Conservation (phyloP, 768 basidiomycete species). For the Leccinum incarnatum region DNA sequence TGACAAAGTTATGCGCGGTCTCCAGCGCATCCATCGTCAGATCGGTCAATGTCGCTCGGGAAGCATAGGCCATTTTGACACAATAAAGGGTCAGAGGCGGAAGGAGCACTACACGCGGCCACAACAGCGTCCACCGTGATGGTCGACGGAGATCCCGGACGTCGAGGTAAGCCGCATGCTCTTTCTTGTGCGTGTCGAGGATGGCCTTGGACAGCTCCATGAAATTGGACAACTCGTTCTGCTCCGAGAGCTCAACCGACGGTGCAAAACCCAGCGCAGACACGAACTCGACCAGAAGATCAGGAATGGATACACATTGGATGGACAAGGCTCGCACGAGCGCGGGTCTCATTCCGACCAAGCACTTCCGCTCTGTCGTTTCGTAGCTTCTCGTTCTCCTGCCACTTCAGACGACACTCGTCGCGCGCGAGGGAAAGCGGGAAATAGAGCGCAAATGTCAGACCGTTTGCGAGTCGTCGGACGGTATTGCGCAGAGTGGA, state of each 20-base stretch:
- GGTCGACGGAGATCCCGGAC: conserved; percentile 58
- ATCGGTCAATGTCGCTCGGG: conserved; percentile 55
- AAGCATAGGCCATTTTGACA: conserved; percentile 50
- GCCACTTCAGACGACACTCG: conserved; percentile 63
- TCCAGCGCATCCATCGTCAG: conserved; percentile 58
- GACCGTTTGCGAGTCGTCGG: conserved; percentile 13
- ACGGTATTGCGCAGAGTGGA: conserved; percentile 8
- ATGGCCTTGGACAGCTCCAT: conserved; percentile 17
- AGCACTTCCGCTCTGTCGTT: conserved; percentile 67
- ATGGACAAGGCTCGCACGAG: conserved; percentile 36
- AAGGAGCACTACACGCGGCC: conserved; percentile 79
- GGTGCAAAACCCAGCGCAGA: conserved; percentile 16
- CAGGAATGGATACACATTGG: conserved; percentile 4
- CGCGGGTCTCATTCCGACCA: conserved; percentile 52
- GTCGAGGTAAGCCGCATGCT: conserved; percentile 31
- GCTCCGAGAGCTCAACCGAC: conserved; percentile 12
- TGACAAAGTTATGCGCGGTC: conserved; percentile 70
- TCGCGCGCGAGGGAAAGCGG: conserved; percentile 64
- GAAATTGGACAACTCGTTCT: conserved; percentile 14
- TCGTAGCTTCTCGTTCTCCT: conserved; percentile 58
- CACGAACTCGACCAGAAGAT: conserved; percentile 24
- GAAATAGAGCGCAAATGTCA: conserved; percentile 27
- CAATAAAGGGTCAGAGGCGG: conserved; percentile 64
- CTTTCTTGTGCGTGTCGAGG: conserved; percentile 28
- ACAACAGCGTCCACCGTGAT: conserved; percentile 61